Base-by-base conservation (phyloP, 2,329 filamentous ascomycete species). In the Metarhizium guizhouense region DNA sequence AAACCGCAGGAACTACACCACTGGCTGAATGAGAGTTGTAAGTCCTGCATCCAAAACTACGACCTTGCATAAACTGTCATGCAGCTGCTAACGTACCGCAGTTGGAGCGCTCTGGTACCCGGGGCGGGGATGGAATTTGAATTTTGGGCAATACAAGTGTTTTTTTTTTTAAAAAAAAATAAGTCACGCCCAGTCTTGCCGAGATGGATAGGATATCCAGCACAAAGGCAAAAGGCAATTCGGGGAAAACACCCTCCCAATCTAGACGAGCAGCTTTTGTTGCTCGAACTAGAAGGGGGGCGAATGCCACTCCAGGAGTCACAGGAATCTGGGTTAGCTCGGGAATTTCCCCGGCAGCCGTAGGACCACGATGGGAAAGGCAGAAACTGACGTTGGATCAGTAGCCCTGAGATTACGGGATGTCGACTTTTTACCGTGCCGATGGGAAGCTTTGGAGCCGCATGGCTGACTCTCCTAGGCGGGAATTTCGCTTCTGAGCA, bases 21-120 rank as follows among this genome's bases (percentile, higher is more conserved):
- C 38, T 25, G 56, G 56, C 6, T 58, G 56, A 58, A 56, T 45
- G n/a, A 42, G 20, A 29, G 20, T 48, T 29, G 45, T 48, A 48
- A 29, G 45, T 48, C 5, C 45, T 14, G 10, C n/a, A 6, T 6
- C 42, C 4, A 16, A 20, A 40, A 4, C 10, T 40, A 2, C 13
- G 4, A 5, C 38, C 14, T 16, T 2, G 42, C 6, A 14, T n/a
- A 6, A n/a, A 14, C 16, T n/a, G 6, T 6, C n/a, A 10, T 30
- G 3, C 45, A 48, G 20, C 14, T 14, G 45, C 45, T 48, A 30
- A 48, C 45, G 11, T 18, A 29, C 4, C 7, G 2, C 10, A 30
- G 18, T 6, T 14, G 20, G 10, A 16, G 20, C 11, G 45, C 45
- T 14, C 45, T 48, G 11, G 11, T 25, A 29, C 6, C 6, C 25